phyloP scores from a whole-genome alignment of 2,329 filamentous ascomycete genomes.

The Alternaria sp. region DNA sequence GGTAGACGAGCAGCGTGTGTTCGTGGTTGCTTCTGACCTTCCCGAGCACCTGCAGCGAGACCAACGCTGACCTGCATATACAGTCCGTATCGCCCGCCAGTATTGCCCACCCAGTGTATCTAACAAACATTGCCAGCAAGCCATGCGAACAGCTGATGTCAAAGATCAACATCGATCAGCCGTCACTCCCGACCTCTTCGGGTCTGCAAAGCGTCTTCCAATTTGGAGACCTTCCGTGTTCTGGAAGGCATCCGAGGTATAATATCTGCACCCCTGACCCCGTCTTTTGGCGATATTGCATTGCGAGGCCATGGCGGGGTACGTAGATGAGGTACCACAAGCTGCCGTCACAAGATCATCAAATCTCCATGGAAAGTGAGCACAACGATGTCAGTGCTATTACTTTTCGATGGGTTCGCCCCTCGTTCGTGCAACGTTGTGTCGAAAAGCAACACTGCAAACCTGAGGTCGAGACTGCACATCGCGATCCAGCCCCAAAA shows the following conservation, averaged over 20 bases:
- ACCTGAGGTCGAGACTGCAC: not conserved
- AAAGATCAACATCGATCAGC: not conserved
- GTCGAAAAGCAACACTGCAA: not conserved
- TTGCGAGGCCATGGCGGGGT: conserved; percentile 38
- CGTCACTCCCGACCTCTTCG: not conserved
- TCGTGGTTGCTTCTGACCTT: conserved; percentile 20
- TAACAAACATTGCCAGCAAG: conserved; percentile 12
- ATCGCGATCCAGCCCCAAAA: not conserved
- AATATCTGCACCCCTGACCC: conserved; percentile 35
- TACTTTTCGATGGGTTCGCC: conserved; percentile 8
- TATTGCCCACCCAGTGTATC: not conserved
- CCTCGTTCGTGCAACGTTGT: conserved; percentile 15
- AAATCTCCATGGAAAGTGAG: conserved; percentile 4
- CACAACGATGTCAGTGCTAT: not conserved
- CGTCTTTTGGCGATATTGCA: conserved; percentile 31
- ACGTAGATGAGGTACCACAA: conserved; percentile 44
- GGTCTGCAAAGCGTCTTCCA: conserved; percentile 3
- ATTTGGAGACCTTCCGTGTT: conserved; percentile 26
- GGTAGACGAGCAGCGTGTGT: conserved; percentile 18
- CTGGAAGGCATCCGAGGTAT: conserved; percentile 25
- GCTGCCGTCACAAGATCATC: conserved; percentile 27
- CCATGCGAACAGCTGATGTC: not conserved
- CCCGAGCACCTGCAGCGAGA: conserved; percentile 23
- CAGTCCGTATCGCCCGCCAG: not conserved
- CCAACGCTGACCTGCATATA: conserved; percentile 31